A percentile compares a stretch with the other conserved stretches of the same genome.
Conservation (phyloP, 441 rosid species). For the Arabidopsis hybrid region DNA sequence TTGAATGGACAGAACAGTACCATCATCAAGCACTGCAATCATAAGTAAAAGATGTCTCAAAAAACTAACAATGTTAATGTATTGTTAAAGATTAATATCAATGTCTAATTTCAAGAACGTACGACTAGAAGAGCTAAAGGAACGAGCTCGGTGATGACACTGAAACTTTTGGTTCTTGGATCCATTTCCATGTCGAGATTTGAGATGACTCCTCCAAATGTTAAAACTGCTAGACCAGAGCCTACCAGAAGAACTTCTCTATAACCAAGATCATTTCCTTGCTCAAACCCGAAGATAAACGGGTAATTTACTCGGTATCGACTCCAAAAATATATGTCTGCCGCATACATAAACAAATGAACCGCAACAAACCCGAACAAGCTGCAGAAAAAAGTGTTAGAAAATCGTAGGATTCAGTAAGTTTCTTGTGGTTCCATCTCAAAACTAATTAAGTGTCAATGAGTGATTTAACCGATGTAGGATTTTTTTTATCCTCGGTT, state of each 20-base stretch:
- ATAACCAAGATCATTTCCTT: slow-evolving; percentile 70
- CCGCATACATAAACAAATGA: slow-evolving; percentile 71
- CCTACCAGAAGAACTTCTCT: slow-evolving; percentile 69
- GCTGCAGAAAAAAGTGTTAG: slow-evolving; percentile 49
- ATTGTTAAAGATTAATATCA: neutral
- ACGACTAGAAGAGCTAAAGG: slow-evolving; percentile 70
- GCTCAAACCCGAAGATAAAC: slow-evolving; percentile 82
- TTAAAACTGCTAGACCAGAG: slow-evolving; percentile 64
- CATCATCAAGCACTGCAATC: slow-evolving; percentile 37
- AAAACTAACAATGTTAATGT: neutral
- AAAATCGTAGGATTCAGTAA: neutral
- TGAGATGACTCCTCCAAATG: slow-evolving; percentile 62
- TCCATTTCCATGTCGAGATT: slow-evolving; percentile 92
- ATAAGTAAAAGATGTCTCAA: slow-evolving; percentile 47
- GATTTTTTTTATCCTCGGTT: neutral
- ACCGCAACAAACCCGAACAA: slow-evolving; percentile 69
- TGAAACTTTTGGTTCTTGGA: slow-evolving; percentile 58
- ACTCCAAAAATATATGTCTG: slow-evolving; percentile 71
- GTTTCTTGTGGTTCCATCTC: neutral
- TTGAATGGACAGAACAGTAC: slow-evolving; percentile 72
- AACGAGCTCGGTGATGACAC: slow-evolving; percentile 68
- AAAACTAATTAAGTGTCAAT: neutral
- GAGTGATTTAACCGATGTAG: neutral
- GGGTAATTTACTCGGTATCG: slow-evolving; percentile 67
- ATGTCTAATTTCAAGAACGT: slow-evolving; percentile 34